Evolutionary conservation across 345 rosid species (phyloP).

Genomic region (Aegle marmelos): DNA sequence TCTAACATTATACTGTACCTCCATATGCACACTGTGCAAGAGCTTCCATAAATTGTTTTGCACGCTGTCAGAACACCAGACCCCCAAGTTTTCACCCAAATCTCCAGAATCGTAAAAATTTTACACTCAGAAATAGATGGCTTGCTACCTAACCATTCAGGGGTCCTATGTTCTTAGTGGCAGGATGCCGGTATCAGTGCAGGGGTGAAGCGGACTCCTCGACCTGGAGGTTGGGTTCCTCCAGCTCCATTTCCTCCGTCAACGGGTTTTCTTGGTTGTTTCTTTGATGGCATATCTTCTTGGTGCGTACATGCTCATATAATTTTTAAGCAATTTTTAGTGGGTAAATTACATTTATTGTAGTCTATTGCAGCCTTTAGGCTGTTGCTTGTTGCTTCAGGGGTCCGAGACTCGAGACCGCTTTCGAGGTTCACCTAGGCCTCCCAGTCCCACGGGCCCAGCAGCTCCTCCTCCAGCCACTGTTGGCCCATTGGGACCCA

Average conservation of each 20-base stretch:
- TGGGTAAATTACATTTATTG: too few species aligned
- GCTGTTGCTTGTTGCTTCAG: too few species aligned
- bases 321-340: too few species aligned
- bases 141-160: not conserved
- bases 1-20: not conserved
- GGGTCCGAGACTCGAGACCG: too few species aligned
- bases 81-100: not conserved
- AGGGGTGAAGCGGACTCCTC: conserved; percentile 7
- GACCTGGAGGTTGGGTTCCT: conserved; percentile 13
- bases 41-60: not conserved
- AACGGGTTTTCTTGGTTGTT: conserved; percentile 8
- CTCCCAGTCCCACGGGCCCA: too few species aligned
- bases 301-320: conserved; percentile 11
- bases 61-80: too few species aligned
- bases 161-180: not conserved
- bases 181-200: not conserved
- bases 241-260: conserved; percentile 12
- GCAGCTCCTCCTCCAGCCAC: too few species aligned
- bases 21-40: not conserved
- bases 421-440: too few species aligned
- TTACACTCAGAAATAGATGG: not conserved
- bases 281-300: conserved; percentile 27
- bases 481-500: too few species aligned
- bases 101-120: not conserved
- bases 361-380: too few species aligned